These are phyloP conservation scores for Macrotyloma uniflorum DNA, from an alignment of 306 rosid species.

Conservation along the genomic window DNA sequence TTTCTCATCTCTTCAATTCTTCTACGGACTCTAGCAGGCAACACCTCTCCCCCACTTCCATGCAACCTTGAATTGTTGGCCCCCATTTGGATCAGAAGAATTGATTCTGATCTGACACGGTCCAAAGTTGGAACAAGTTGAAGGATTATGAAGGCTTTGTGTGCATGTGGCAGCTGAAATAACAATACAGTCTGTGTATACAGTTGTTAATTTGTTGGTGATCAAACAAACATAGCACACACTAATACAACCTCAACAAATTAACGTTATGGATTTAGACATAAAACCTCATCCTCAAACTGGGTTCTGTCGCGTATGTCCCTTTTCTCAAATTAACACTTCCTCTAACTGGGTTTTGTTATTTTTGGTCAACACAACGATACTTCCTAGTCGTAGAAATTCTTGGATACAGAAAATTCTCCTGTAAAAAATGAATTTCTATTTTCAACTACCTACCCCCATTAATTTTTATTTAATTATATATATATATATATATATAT, in stretches of 20 bases:
- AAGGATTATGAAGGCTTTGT: constrained; percentile 29
- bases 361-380: constrained; percentile 11
- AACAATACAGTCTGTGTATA: constrained; percentile 21
- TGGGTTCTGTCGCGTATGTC: constrained; percentile 12
- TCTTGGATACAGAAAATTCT: not conserved
- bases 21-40: constrained; percentile 49
- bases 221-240: too few species aligned
- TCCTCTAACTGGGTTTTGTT: not conserved
- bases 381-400: too few species aligned
- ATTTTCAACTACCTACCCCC: not conserved
- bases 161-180: not conserved
- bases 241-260: not conserved
- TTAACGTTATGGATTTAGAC: not conserved
- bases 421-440: not conserved
- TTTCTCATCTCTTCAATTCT: constrained; percentile 47
- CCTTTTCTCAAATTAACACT: constrained; percentile 13
- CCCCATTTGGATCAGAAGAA: constrained; percentile 48
- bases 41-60: constrained; percentile 38
- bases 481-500: too few species aligned
- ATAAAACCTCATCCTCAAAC: not conserved
- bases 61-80: constrained; percentile 48
- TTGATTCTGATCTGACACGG: not conserved
- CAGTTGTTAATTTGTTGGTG: not conserved
- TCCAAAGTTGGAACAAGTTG: not conserved
- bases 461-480: too few species aligned